Conservation (phyloP, 192 early-diverging fungal genomes). For the Geranomyces michiganensis region DNA sequence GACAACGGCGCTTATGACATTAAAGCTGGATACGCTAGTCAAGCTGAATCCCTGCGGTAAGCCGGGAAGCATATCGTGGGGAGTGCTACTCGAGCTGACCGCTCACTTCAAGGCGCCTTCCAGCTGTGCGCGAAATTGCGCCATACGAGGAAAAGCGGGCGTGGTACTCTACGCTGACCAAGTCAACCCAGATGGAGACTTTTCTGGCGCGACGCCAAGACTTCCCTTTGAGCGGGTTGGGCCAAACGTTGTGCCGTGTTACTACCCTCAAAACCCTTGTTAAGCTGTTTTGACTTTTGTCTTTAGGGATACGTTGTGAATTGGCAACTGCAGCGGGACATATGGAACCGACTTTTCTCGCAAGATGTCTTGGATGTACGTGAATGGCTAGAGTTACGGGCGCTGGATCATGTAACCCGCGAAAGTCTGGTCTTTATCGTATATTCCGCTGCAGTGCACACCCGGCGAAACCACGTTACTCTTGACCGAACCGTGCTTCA, state of each 20-base stretch:
- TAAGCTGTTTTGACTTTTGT: background rate
- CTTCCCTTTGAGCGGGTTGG: constrained; percentile 76
- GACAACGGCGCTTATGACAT: constrained; percentile 75
- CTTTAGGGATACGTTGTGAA: constrained; percentile 67
- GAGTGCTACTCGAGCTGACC: background rate
- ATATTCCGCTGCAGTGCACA: constrained; percentile 15
- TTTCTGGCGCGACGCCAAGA: constrained; percentile 72
- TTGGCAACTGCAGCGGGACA: constrained; percentile 76
- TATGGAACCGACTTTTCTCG: constrained; percentile 80
- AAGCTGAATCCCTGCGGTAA: background rate
- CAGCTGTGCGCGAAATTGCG: constrained; percentile 58
- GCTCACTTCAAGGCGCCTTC: background rate
- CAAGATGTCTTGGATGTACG: constrained; percentile 62
- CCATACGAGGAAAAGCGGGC: constrained; percentile 60
- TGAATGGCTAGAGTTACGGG: too few species aligned
- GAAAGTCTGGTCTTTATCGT: background rate
- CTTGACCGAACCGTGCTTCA: constrained; percentile 80
- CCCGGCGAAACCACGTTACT: constrained; percentile 61
- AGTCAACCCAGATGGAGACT: constrained; percentile 62
- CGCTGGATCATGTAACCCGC: too few species aligned
- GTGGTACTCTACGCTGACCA: constrained; percentile 71
- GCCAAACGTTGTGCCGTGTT: too few species aligned
- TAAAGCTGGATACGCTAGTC: constrained; percentile 58
- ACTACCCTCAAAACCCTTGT: too few species aligned
- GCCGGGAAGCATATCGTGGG: background rate